A percentile compares a stretch with the other conserved stretches of the same genome.
These are phyloP conservation scores for Triticum timopheevii DNA, from an alignment of 176 grass and related monocot genomes.

Conservation along the genomic window DNA sequence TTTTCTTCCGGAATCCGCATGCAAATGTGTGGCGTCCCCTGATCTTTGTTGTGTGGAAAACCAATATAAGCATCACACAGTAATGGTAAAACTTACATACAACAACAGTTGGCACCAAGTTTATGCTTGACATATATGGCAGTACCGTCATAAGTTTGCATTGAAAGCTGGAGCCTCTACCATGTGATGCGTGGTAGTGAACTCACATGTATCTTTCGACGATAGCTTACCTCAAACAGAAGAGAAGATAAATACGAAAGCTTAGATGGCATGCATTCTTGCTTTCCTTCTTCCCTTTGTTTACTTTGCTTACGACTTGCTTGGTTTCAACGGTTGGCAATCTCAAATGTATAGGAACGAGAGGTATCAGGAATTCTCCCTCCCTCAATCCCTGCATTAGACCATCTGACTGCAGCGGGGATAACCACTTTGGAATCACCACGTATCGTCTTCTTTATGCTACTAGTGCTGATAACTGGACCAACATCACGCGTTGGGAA, in stretches of 20 bases:
- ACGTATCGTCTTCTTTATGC: neutral
- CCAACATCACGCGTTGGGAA: too few relatives aligned
- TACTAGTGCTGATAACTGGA: too few relatives aligned
- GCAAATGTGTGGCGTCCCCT: neutral
- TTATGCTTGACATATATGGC: neutral
- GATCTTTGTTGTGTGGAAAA: neutral
- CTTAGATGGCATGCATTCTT: neutral
- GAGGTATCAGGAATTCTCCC: neutral
- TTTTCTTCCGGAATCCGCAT: neutral
- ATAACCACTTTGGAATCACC: neutral
- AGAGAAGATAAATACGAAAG: neutral
- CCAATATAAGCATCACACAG: too few relatives aligned
- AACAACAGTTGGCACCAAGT: neutral
- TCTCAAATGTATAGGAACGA: neutral
- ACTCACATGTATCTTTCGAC: neutral
- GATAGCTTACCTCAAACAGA: neutral
- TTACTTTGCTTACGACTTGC: neutral
- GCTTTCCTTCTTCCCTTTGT: neutral
- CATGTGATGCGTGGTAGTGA: neutral
- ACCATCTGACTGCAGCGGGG: fast-evolving
- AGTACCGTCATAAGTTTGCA: neutral
- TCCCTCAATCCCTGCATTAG: neutral
- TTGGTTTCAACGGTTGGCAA: neutral
- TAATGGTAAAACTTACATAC: too few relatives aligned
- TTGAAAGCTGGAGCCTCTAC: neutral